Base-by-base conservation (phyloP, 306 rosid species). In the Cicer pinnatifidum region DNA sequence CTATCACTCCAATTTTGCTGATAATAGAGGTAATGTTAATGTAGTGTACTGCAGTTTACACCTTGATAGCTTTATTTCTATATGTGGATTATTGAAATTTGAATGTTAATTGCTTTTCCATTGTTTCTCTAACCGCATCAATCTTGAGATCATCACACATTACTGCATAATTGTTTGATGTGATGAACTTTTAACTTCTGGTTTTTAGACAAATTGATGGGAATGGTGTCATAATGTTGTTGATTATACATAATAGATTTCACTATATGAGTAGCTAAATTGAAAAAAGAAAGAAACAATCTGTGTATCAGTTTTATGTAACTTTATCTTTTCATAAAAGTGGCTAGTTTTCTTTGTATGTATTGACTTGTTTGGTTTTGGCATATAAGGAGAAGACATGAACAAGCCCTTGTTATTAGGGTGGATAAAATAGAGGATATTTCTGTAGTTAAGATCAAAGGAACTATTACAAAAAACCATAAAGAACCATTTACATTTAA, bases 1-100 rank as follows among this genome's bases (percentile, higher is more conserved):
- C 66, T 95, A 91, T 85, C 99, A 95, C 86, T 95, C 99, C 19
- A 95, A 95, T 81, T 95, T 90, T 60, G 99, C 99, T 6, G 97
- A 91, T 79, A 95, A 91, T 82, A 89, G 95, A 76, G 99, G 99
- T 91, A 80, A 1, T 28, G 35, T 28, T 28, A 28, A 28, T 28
- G 35, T 28, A 28, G 35, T 11, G 96, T 91, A 79, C 1, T n/a
- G 6, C 41, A 79, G 1, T n/a, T 1, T 41, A 45, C 40, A 0
- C n/a, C 10, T 58, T 52, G 7, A 12, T 70, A 11, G 9, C 45
- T 47, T 71, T 69, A 0, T 35, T 67, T 54, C 69, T 58, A 33
- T 67, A 37, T 48, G 79, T 48, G 79, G 23, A 67, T 2, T 50
- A 17, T 19, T 20, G 12, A 58, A 51, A 37, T 15, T 52, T 71